These are phyloP conservation scores for Cladorrhinum sp. DNA, from an alignment of 2,329 filamentous ascomycete genomes.

Conservation along the genomic window DNA sequence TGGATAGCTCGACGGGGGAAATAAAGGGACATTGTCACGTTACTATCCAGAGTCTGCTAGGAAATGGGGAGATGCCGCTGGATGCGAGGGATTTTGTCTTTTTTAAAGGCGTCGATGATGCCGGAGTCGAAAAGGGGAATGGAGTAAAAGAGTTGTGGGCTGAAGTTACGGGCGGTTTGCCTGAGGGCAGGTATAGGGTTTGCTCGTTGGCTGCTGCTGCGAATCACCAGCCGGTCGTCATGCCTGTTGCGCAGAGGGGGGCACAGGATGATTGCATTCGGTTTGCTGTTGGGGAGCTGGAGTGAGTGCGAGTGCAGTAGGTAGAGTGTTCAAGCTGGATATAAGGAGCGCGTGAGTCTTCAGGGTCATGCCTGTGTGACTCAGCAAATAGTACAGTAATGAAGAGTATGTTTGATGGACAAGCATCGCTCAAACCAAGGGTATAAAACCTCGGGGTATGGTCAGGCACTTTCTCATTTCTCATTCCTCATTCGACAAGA, in stretches of 20 bases:
- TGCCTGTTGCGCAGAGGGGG: slow-evolving; percentile 55
- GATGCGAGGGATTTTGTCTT: slow-evolving; percentile 46
- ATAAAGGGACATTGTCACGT: slow-evolving; percentile 49
- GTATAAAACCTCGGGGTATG: no score
- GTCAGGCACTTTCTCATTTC: no score
- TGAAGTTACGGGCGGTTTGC: slow-evolving; percentile 44
- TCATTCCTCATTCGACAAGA: no score
- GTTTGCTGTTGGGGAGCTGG: slow-evolving; percentile 42
- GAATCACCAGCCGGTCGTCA: slow-evolving; percentile 57
- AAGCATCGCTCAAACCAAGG: no score
- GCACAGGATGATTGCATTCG: slow-evolving; percentile 52
- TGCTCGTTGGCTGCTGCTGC: slow-evolving; percentile 50
- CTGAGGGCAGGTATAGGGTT: slow-evolving; percentile 47
- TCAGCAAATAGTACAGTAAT: no score
- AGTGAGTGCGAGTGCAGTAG: no score
- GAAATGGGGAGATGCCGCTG: slow-evolving; percentile 33
- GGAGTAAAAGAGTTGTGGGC: slow-evolving; percentile 35
- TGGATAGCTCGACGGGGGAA: slow-evolving; percentile 38
- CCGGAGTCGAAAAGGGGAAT: slow-evolving; percentile 44
- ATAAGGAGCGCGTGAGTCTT: no score
- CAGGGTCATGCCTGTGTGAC: no score
- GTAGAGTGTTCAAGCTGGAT: no score
- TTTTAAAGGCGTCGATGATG: slow-evolving; percentile 58
- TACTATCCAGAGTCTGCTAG: slow-evolving; percentile 50
- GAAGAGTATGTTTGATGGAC: no score